Conservation (phyloP, 169 alveolate genomes). For the Plasmodium fragile region DNA sequence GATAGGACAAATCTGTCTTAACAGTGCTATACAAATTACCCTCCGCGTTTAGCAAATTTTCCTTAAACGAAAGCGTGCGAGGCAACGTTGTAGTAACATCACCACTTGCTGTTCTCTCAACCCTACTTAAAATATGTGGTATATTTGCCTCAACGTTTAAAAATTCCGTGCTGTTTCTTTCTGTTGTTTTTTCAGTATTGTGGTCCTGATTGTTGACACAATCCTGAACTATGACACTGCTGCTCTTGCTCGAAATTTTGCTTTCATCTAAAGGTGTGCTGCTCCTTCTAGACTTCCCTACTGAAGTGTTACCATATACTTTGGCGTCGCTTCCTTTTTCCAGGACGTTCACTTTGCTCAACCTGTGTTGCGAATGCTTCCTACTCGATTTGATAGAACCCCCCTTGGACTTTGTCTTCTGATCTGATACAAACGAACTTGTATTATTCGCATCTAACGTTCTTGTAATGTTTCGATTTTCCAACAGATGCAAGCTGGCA, state of each 20-base stretch:
- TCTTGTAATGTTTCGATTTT: slow-evolving; percentile 33
- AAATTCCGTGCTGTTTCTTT: slow-evolving; percentile 13
- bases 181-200: neutral
- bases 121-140: neutral
- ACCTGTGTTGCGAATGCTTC: slow-evolving; percentile 19
- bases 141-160: slow-evolving; percentile 13
- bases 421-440: slow-evolving; percentile 26
- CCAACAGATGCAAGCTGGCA: slow-evolving; percentile 39
- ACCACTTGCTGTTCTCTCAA: neutral
- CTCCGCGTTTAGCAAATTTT: slow-evolving; percentile 11
- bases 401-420: slow-evolving; percentile 13
- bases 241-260: slow-evolving; percentile 21
- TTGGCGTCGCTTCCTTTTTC: slow-evolving; percentile 1
- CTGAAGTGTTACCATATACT: neutral
- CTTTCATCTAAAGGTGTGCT: slow-evolving; percentile 13
- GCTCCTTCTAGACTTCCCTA: slow-evolving; percentile 13
- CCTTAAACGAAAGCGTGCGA: slow-evolving; percentile 4
- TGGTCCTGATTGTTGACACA: slow-evolving; percentile 1
- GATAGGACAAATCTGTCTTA: slow-evolving; percentile 6
- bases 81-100: neutral
- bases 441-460: slow-evolving; percentile 39
- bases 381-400: slow-evolving; percentile 22
- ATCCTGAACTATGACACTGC: slow-evolving; percentile 22
- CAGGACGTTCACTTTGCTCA: slow-evolving; percentile 10
- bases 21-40: slow-evolving; percentile 14